phyloP scores from a whole-genome alignment of 148 eudicot genomes.

The Rhododendron ovatum region DNA sequence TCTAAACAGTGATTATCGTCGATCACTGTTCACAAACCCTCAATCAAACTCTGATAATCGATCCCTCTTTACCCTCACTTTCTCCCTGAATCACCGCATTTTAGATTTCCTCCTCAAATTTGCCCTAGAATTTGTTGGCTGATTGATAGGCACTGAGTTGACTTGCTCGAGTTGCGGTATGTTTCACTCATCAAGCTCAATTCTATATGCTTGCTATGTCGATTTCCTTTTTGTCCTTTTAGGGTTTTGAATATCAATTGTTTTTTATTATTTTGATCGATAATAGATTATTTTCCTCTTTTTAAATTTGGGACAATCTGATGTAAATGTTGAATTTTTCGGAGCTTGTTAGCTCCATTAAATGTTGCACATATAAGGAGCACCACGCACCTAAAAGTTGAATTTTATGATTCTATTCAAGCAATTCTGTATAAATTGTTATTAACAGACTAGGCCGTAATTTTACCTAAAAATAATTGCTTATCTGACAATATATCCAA shows the following conservation, averaged over 20 bases:
- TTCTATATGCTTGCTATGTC: neutral
- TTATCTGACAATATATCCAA: neutral
- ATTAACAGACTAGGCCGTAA: neutral
- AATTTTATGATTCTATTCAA: neutral
- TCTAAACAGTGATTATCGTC: neutral
- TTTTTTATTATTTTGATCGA: neutral
- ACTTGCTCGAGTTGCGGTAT: constrained; percentile 8
- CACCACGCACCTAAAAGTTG: neutral
- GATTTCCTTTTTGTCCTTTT: neutral
- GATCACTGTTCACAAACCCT: neutral
- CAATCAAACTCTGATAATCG: neutral
- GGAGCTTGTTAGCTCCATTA: neutral
- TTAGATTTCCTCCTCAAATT: neutral
- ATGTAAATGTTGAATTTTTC: neutral
- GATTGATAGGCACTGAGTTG: constrained; percentile 9
- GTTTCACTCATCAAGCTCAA: neutral
- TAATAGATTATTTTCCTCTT: neutral
- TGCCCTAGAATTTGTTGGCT: constrained; percentile 2
- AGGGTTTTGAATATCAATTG: neutral
- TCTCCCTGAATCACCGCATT: neutral
- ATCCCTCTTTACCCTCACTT: neutral
- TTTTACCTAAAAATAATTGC: neutral
- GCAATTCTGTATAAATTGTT: neutral
- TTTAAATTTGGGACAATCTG: neutral
- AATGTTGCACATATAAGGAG: neutral